A percentile compares a stretch with the other conserved stretches of the same genome.
Conservation (phyloP, 1,139 yeast species). For the Debaryomycetaceae sp. region DNA sequence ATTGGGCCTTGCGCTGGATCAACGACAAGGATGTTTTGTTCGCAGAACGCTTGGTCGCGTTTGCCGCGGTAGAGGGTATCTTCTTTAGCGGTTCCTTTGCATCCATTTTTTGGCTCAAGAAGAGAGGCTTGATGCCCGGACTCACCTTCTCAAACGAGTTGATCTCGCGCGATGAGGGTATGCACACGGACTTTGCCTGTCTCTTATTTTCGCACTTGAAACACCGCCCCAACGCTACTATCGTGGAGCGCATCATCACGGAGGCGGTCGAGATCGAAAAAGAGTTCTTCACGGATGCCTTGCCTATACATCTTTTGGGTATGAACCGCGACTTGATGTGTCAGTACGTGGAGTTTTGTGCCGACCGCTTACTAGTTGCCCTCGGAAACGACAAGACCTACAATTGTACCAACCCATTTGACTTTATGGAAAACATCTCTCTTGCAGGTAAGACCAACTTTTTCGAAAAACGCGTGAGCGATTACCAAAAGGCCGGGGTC, state of each 20-base stretch:
- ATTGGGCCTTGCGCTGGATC: slow-evolving; percentile 98
- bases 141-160: slow-evolving; percentile 92
- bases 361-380: slow-evolving; percentile 84
- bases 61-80: slow-evolving; percentile 98
- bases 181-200: slow-evolving; percentile 97
- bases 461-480: slow-evolving; percentile 97
- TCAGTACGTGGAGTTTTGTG: slow-evolving; percentile 95
- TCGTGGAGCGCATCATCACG: slow-evolving; percentile 76
- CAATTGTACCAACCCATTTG: slow-evolving; percentile 90
- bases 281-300: slow-evolving; percentile 86
- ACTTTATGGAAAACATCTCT: slow-evolving; percentile 96
- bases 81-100: slow-evolving; percentile 98
- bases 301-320: slow-evolving; percentile 85
- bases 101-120: slow-evolving; percentile 94
- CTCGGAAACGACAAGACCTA: slow-evolving; percentile 84
- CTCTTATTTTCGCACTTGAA: slow-evolving; percentile 84
- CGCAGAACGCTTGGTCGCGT: slow-evolving; percentile 93
- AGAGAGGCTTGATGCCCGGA: slow-evolving; percentile 98
- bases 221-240: slow-evolving; percentile 71
- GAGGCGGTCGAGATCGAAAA: slow-evolving; percentile 95
- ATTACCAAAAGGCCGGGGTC: slow-evolving; percentile 98
- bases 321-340: slow-evolving; percentile 90
- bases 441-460: slow-evolving; percentile 97
- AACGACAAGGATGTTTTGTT: slow-evolving; percentile 75
- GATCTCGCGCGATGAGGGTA: slow-evolving; percentile 96